A percentile compares a stretch with the other conserved stretches of the same genome.
These are phyloP conservation scores for Suillus paluster DNA, from an alignment of 768 basidiomycete genomes.

Conservation along the genomic window DNA sequence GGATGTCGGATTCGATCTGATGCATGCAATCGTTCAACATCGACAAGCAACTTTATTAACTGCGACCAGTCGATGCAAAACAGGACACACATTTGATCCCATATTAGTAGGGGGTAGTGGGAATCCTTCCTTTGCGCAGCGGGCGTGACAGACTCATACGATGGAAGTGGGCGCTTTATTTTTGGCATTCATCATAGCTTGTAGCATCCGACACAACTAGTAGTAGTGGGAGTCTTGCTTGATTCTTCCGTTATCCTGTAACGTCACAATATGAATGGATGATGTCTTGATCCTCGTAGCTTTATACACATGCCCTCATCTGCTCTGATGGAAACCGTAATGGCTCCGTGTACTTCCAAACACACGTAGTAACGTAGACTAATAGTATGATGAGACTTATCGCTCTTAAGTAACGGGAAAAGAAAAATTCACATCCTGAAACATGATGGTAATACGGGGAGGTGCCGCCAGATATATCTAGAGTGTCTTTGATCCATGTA, in stretches of 20 bases:
- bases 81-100: neutral
- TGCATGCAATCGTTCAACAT: constrained; percentile 16
- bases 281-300: neutral
- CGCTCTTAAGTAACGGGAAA: neutral
- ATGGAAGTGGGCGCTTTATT: neutral
- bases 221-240: too few species aligned
- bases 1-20: constrained; percentile 11
- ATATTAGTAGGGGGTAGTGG: neutral
- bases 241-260: neutral
- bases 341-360: neutral
- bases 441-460: neutral
- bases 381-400: neutral
- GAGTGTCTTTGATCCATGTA: neutral
- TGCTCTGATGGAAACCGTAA: neutral
- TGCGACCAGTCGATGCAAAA: neutral
- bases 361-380: neutral
- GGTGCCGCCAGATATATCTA: constrained; percentile 1
- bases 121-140: neutral
- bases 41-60: neutral
- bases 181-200: neutral
- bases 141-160: neutral
- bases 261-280: neutral
- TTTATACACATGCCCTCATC: neutral
- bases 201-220: too few species aligned
- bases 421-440: neutral